Percentiles rank a stretch among this genome's conserved stretches.
Conservation (phyloP, 1,139 yeast genomes). For the Hansenula sp. region DNA sequence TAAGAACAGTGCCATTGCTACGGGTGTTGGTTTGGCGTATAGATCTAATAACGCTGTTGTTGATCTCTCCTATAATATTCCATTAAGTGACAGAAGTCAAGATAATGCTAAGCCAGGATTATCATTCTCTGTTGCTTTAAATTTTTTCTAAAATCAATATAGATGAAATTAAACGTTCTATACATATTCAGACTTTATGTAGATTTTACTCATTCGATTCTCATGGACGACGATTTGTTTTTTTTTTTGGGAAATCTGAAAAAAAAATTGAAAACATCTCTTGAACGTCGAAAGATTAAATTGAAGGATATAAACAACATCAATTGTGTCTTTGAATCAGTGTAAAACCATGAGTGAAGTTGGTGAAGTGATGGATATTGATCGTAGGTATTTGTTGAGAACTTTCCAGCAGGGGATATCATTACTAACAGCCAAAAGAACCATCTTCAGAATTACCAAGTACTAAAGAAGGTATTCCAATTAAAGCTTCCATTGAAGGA, state of each 20-base stretch:
- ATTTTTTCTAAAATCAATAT: constrained; percentile 24
- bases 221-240: no score
- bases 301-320: no score
- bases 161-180: no score
- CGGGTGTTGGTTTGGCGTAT: constrained; percentile 28
- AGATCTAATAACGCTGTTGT: constrained; percentile 24
- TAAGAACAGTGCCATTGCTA: constrained; percentile 23
- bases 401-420: neutral
- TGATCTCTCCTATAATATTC: constrained; percentile 28
- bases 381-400: neutral
- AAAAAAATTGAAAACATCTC: no score
- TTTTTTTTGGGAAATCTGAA: no score
- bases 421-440: neutral
- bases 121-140: constrained; percentile 26
- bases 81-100: constrained; percentile 24
- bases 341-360: constrained; percentile 3
- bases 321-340: no score
- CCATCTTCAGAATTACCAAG: neutral
- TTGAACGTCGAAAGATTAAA: no score
- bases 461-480: constrained; percentile 10
- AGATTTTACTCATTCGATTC: no score
- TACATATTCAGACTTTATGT: no score
- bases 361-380: constrained; percentile 7
- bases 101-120: constrained; percentile 28
- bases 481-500: constrained; percentile 33